These are phyloP conservation scores for Myxozyma nipponensis DNA, from an alignment of 805 yeast species.

Conservation along the genomic window DNA sequence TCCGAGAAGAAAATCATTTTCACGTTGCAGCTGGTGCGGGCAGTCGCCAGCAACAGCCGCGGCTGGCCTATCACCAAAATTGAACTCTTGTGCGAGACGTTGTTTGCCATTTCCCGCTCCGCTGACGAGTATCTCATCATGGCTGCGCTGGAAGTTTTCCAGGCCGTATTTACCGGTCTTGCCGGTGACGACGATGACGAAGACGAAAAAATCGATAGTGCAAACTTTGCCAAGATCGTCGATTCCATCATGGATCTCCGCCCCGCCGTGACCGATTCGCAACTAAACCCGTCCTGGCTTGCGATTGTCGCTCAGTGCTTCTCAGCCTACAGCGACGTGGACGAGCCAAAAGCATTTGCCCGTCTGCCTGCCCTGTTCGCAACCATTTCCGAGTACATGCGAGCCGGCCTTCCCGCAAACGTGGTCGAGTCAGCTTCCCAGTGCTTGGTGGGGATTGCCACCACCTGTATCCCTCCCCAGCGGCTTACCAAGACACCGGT, in stretches of 20 bases:
- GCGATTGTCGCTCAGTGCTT: constrained; percentile 88
- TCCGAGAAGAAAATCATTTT: constrained; percentile 54
- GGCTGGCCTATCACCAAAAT: constrained; percentile 77
- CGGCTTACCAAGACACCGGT: constrained; percentile 45
- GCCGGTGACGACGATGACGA: constrained; percentile 40
- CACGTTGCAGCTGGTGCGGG: constrained; percentile 66
- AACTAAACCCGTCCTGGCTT: constrained; percentile 90
- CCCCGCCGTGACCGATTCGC: constrained; percentile 78
- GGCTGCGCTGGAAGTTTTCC: constrained; percentile 78
- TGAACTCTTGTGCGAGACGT: constrained; percentile 68
- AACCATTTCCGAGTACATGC: constrained; percentile 59
- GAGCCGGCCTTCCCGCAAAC: constrained; percentile 56
- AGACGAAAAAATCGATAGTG: constrained; percentile 47
- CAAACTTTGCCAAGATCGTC: constrained; percentile 59
- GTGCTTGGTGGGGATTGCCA: constrained; percentile 75
- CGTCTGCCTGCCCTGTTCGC: constrained; percentile 57
- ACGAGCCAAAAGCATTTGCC: constrained; percentile 50
- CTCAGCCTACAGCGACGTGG: constrained; percentile 50
- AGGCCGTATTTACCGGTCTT: constrained; percentile 69
- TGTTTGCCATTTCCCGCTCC: constrained; percentile 72
- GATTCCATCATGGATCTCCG: constrained; percentile 71
- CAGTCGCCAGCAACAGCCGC: constrained; percentile 60
- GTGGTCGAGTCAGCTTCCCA: constrained; percentile 77
- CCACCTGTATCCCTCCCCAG: constrained; percentile 61
- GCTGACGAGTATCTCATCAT: constrained; percentile 82